Evolutionary conservation across 345 rosid species (phyloP), one percentile per base, ranked within the genome.

Genomic region (Syzygium jambos): DNA sequence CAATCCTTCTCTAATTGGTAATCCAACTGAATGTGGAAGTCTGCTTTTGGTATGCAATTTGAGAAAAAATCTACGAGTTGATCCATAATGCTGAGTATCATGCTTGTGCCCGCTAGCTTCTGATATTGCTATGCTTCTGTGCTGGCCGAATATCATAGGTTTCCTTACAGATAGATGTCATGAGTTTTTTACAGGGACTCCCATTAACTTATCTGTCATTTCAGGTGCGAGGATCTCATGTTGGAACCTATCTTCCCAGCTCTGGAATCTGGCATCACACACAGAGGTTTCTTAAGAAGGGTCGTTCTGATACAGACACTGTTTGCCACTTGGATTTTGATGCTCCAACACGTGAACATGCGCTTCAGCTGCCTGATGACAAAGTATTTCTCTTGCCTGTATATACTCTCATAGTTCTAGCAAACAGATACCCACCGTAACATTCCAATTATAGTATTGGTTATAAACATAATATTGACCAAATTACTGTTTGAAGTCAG

Each of bases 191-290:
- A 34, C 23, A 12, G 51, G 53, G 61, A 27, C 27, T 56, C 9
- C 12, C 12, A 14, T 51, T 87, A 21, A 82, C 38, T 87, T 30
- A 29, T 51, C 52, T 43, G 34, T 68, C 68, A 43, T 88, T 90
- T 86, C 95, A 98, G 99, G 95, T 96, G 89, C 92, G 93, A 68
- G 99, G 99, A 89, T 95, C 97, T 93, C 96, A 96, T 92, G 96
- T 98, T 87, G 99, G 99, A 88, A 93, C 97, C 55, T 98, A 96
- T 92, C 99, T 95, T 88, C 97, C 98, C 52, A 95, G 92, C 86
- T 95, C 99, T 91, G 99, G 99, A 87, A 92, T 98, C 91, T 96
- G 99, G 99, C 94, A 93, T 91, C 98, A 96, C 86, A 98, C 99
- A 25, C 99, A 98, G 91, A 91, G 98, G 57, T 90, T 93, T 91